Evolutionary conservation across 805 yeast genomes (phyloP), one percentile per base, ranked within the genome.

Genomic region (Starmerella bombicola): DNA sequence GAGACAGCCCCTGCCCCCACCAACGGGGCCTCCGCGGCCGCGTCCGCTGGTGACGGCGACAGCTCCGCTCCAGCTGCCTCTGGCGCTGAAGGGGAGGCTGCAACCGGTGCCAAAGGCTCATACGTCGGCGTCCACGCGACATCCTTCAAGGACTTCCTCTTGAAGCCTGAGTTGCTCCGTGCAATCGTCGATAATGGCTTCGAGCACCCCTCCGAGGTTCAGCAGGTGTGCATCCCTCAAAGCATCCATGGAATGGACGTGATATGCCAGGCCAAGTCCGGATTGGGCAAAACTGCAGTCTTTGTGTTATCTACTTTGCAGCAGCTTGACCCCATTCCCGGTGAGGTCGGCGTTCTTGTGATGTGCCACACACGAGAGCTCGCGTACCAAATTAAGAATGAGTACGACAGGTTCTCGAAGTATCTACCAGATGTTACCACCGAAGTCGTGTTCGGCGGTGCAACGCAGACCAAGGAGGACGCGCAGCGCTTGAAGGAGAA

Each of bases 151-250:
- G 98, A 91, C 68, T 88, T 88, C 67, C 69, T 91, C 59, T 74
- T 88, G 65, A 91, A 91, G 69, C 96, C 97, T 24, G 98, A 91
- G 69, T 73, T 88, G 54, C 73, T 88, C 58, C 80, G 98, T 68
- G 98, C 98, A 51, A 88, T 88, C 61, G 93, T 86, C 53, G 98
- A 88, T 67, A 85, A 96, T 71, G 98, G 98, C 71, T 88, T 88
- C 62, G 98, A 88, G 71, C 98, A 88, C 70, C 98, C 98, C 52
- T 84, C 95, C 52, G 98, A 88, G 79, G 98, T 88, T 53, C 98
- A 88, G 70, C 98, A 88, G 70, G 88, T 84, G 54, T 83, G 95
- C 66, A 91, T 88, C 58, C 98, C 98, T 41, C 97, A 91, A 68
- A 82, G 96, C 42, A 84, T 88, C 59, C 80, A 88, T 55, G 98